These are phyloP conservation scores for Rhizopogon rudus DNA, from an alignment of 768 basidiomycete genomes.

Conservation along the genomic window DNA sequence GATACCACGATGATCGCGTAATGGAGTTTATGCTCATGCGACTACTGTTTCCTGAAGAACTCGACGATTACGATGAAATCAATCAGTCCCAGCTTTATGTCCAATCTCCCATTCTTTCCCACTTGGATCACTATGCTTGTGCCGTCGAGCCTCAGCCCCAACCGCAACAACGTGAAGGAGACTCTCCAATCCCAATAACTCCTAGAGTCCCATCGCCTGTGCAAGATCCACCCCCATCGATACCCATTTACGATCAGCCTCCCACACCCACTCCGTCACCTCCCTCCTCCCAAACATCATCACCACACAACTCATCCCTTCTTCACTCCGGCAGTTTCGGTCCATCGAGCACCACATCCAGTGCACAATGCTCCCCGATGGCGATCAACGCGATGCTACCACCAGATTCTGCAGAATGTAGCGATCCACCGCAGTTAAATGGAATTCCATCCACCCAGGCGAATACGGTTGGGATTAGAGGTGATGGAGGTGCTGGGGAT, in stretches of 20 bases:
- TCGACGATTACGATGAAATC: constrained; percentile 24
- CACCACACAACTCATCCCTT: constrained; percentile 19
- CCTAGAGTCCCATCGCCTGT: neutral
- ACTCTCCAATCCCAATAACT: neutral
- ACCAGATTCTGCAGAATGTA: constrained; percentile 12
- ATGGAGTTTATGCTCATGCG: constrained; percentile 74
- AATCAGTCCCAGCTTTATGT: neutral
- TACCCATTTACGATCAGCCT: constrained; percentile 3
- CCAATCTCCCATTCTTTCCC: constrained; percentile 1
- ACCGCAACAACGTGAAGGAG: neutral
- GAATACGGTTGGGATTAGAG: constrained; percentile 1
- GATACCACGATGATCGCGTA: constrained; percentile 55
- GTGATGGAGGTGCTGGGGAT: neutral
- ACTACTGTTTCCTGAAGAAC: constrained; percentile 51
- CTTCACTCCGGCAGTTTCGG: constrained; percentile 3
- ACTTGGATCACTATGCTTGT: neutral
- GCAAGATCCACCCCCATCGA: constrained; percentile 1
- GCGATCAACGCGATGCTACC: constrained; percentile 18
- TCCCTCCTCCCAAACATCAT: constrained; percentile 22
- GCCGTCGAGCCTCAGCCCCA: neutral
- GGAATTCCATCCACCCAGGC: neutral
- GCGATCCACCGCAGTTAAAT: constrained; percentile 10
- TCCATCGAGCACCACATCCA: constrained; percentile 3
- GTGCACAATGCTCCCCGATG: constrained; percentile 17
- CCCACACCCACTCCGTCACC: constrained; percentile 25